phyloP scores from a whole-genome alignment of 306 rosid genomes.

The Coriaria nepalensis region DNA sequence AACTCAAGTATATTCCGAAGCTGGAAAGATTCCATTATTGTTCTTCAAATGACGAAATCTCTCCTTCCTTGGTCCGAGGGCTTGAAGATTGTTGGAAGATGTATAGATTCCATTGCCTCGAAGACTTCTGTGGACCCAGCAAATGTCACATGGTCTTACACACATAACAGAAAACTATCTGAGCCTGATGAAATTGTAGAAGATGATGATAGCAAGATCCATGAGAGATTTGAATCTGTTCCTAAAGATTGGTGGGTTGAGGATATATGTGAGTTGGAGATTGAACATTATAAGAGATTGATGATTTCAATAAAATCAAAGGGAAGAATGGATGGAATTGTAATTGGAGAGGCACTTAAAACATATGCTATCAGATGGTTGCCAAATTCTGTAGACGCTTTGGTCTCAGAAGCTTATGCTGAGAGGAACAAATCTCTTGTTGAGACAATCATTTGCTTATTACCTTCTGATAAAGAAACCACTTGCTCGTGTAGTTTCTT shows the following conservation, averaged over 20 bases:
- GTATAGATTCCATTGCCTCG: constrained; percentile 88
- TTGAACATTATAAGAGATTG: constrained; percentile 73
- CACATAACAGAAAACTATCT: constrained; percentile 56
- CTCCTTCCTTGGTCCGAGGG: constrained; percentile 92
- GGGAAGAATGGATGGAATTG: constrained; percentile 88
- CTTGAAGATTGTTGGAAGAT: constrained; percentile 80
- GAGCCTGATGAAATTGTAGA: constrained; percentile 45
- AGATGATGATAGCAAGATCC: constrained; percentile 41
- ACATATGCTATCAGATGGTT: constrained; percentile 77
- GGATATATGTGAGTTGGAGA: constrained; percentile 89
- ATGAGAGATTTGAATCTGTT: constrained; percentile 43
- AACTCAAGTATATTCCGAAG: constrained; percentile 82
- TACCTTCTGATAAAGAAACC: constrained; percentile 49
- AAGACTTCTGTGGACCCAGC: constrained; percentile 79
- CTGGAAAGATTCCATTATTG: constrained; percentile 96
- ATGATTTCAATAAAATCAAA: constrained; percentile 76
- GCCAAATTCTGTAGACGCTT: constrained; percentile 75
- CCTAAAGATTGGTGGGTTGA: constrained; percentile 99
- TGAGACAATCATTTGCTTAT: constrained; percentile 69
- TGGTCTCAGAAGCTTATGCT: constrained; percentile 64
- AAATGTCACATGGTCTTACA: constrained; percentile 85
- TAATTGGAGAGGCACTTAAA: constrained; percentile 90
- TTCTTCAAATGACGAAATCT: constrained; percentile 78
- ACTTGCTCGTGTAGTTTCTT: constrained; percentile 80
- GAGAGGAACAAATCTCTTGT: constrained; percentile 65